Base-by-base conservation (phyloP, 2,329 filamentous ascomycete genomes). In the Aspergillus sp. region DNA sequence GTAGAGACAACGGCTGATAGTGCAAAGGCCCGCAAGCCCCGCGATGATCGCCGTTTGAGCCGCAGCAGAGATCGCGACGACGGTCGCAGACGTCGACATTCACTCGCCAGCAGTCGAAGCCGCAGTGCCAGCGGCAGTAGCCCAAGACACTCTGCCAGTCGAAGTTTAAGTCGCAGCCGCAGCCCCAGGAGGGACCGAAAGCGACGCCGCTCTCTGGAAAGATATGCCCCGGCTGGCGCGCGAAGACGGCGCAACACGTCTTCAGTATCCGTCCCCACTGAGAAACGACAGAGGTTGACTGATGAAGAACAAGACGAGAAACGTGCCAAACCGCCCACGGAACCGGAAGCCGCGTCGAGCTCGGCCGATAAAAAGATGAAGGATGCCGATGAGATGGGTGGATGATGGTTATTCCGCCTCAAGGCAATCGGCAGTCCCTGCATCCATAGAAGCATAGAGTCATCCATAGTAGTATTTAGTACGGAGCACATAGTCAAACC, bases 1-100 rank as follows among this genome's bases (percentile, higher is more conserved):
- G 19, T 19, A 19, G 67, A 69, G 54, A 63, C 65, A 58, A 65
- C 69, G 54, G 69, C 73, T 76, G 73, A 77, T 73, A 57, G 71
- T 70, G 68, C 64, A 59, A 74, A 73, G 62, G 73, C 59, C 56
- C 62, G 62, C 54, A 63, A 60, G 51, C 57, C 57, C 56, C 68
- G 64, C 55, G 71, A 74, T 59, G 66, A 59, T 55, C 67, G 64
- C 49, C 60, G 62, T 43, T 52, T 60, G 51, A 75, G 70, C 56
- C 68, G 61, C 45, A 69, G 64, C 55, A 58, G 58, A 51, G 57
- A 60, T 43, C 62, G 55, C 35, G 55, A 56, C 29, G 56, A 60
- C 41, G 61, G 66, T 51, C 64, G 51, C 52, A 59, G 63, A 46
- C 60, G 60, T 32, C 53, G 49, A 41, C 42, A 40, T 42, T 47